Evolutionary conservation across 1,284 basidiomycete species (phyloP), one percentile per base, ranked within the genome.

Genomic region (Cryptococcus sp.): DNA sequence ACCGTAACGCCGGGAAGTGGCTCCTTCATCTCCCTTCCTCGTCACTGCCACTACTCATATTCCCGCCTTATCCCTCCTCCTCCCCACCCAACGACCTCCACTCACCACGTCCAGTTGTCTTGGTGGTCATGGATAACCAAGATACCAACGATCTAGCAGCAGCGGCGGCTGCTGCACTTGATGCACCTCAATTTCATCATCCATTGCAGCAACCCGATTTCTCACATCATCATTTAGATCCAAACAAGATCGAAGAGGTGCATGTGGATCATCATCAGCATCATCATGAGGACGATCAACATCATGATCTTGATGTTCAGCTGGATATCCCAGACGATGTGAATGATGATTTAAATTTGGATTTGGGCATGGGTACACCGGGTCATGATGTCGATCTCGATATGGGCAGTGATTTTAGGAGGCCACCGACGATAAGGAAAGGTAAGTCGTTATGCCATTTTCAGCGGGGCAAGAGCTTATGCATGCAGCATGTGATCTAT

Each of bases 391-490:
- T 72, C 25, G 62, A 62, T 45, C 48, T 70, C 11, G 55, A 52
- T 46, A 46, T 62, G 23, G 57, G 45, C 32, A 24, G 44, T 24
- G 28, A 41, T 24, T 25, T 11, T 14, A 52, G 48, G 34, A 49
- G 72, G 41, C 72, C 72, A 46, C 72, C 72, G 22, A 70, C 66
- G 45, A 73, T 73, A 36, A 49, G 72, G 13, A 73, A 73, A 48
- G 68, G 68, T 70, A 25, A 55, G 67, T 16, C 39, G 19, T 18
- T 28, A 31, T 28, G n/a, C 34, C 21, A 39, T n/a, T n/a, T n/a
- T 19, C 2, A 22, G 39, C 41, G 34, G 23, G 34, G 31, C 13
- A 16, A 10, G 9, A 21, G 14, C 40, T 50, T 21, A 36, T 28
- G 28, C 50, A 44, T 24, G 4, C 45, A 72, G 72, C 73, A 3